These are phyloP conservation scores for Baorangia bicolor DNA, from an alignment of 768 basidiomycete species.

Conservation along the genomic window DNA sequence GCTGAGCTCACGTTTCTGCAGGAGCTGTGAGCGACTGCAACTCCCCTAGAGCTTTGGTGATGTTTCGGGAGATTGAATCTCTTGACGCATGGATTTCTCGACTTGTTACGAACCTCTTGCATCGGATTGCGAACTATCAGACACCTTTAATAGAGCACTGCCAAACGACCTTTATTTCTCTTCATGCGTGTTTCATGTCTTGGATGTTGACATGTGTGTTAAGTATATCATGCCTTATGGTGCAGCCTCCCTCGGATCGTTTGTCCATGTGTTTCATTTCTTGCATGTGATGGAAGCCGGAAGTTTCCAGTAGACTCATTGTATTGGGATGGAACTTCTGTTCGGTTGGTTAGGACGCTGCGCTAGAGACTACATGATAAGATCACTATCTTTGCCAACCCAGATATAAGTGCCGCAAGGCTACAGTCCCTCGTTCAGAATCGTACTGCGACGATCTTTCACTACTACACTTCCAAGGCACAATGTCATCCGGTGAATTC, in stretches of 20 bases:
- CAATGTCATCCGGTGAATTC: neutral
- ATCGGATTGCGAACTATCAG: constrained; percentile 21
- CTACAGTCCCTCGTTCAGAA: neutral
- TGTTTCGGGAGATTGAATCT: constrained; percentile 3
- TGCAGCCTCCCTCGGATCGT: neutral
- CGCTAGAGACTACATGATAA: neutral
- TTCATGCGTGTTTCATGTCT: neutral
- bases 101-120: constrained; percentile 1
- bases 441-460: neutral
- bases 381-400: too few relatives aligned
- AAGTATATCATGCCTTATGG: neutral
- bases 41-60: neutral
- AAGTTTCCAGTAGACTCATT: too few relatives aligned
- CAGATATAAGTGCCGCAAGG: too few relatives aligned
- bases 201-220: neutral
- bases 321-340: too few relatives aligned
- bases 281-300: neutral
- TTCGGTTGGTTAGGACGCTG: neutral
- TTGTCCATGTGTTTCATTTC: neutral
- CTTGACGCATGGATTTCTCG: constrained; percentile 6
- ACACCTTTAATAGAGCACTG: constrained; percentile 16
- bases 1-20: constrained; percentile 8
- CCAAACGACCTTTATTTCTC: neutral
- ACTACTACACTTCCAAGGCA: neutral
- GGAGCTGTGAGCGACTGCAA: constrained; percentile 30